A percentile compares a stretch with the other conserved stretches of the same genome.
These are phyloP conservation scores for Lindgomyces ingoldianus DNA, from an alignment of 495 filamentous ascomycete species.

Conservation along the genomic window DNA sequence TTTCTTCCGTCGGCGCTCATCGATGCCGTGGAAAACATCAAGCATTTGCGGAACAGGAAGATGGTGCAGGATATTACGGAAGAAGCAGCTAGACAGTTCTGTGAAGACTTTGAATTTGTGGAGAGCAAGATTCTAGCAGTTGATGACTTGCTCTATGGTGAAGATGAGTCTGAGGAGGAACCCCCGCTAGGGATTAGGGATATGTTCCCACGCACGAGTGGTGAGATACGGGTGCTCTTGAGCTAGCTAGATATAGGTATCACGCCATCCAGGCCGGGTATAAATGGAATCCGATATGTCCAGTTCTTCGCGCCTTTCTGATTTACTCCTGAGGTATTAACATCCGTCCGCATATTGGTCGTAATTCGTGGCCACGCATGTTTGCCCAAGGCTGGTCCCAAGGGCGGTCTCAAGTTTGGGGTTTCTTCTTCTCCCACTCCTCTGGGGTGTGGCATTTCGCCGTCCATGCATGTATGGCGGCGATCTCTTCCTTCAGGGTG, in stretches of 20 bases:
- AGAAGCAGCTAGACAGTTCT: constrained; percentile 82
- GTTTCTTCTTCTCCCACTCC: constrained; percentile 77
- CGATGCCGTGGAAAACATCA: constrained; percentile 82
- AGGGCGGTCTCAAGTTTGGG: constrained; percentile 30
- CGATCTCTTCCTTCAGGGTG: constrained; percentile 87
- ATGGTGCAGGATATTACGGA: constrained; percentile 75
- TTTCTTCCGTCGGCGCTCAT: constrained; percentile 91
- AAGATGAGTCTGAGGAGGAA: constrained; percentile 43
- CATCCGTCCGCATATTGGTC: too few relatives aligned
- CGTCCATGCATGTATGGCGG: constrained; percentile 96
- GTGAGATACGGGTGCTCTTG: constrained; percentile 80
- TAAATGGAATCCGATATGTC: neutral
- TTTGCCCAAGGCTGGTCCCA: too few relatives aligned
- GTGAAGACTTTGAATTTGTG: constrained; percentile 85
- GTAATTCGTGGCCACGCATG: too few relatives aligned
- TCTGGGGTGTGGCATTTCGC: constrained; percentile 95
- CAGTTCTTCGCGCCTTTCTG: neutral
- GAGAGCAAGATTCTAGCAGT: constrained; percentile 67
- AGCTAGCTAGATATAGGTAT: constrained; percentile 42
- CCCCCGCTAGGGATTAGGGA: constrained; percentile 57
- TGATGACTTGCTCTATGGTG: constrained; percentile 51
- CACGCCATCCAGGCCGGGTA: too few relatives aligned
- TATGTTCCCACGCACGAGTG: constrained; percentile 79
- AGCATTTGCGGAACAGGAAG: constrained; percentile 65
- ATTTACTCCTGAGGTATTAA: too few relatives aligned